Percentiles rank a stretch among this genome's conserved stretches.
phyloP scores from a whole-genome alignment of 2,329 filamentous ascomycete genomes.

The Colletotrichum noveboracense region DNA sequence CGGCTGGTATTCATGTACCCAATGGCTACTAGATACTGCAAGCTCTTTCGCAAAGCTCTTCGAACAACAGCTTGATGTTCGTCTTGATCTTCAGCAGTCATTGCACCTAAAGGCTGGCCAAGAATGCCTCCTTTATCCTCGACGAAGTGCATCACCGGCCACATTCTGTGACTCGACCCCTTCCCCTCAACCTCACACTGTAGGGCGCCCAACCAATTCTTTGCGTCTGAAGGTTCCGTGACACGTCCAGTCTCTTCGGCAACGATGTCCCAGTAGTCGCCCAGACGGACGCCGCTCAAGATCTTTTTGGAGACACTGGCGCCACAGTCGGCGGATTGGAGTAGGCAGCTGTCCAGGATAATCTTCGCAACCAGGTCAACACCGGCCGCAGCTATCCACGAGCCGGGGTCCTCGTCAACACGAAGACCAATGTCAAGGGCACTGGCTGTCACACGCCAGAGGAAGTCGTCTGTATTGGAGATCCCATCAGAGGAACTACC shows the following conservation, averaged over 20 bases:
- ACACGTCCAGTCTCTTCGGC: not conserved
- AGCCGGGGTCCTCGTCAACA: conserved; percentile 6
- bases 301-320: not conserved
- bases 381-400: conserved; percentile 24
- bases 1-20: not conserved
- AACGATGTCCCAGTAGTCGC: conserved; percentile 25
- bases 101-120: not conserved
- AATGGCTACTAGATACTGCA: conserved; percentile 4
- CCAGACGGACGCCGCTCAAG: conserved; percentile 16
- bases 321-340: not conserved
- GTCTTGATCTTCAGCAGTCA: not conserved
- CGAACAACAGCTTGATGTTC: not conserved
- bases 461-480: conserved; percentile 27
- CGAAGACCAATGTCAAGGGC: conserved; percentile 16
- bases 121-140: conserved; percentile 1
- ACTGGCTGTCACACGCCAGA: conserved; percentile 24
- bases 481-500: conserved; percentile 21
- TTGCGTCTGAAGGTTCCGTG: conserved; percentile 3
- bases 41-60: not conserved
- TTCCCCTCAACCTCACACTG: conserved; percentile 7
- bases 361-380: conserved; percentile 18
- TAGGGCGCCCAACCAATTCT: not conserved
- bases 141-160: conserved; percentile 29
- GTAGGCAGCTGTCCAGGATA: conserved; percentile 1
- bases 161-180: conserved; percentile 24